phyloP scores from a whole-genome alignment of 352 stramenopile species.

The Phytopythium mirpurense region DNA sequence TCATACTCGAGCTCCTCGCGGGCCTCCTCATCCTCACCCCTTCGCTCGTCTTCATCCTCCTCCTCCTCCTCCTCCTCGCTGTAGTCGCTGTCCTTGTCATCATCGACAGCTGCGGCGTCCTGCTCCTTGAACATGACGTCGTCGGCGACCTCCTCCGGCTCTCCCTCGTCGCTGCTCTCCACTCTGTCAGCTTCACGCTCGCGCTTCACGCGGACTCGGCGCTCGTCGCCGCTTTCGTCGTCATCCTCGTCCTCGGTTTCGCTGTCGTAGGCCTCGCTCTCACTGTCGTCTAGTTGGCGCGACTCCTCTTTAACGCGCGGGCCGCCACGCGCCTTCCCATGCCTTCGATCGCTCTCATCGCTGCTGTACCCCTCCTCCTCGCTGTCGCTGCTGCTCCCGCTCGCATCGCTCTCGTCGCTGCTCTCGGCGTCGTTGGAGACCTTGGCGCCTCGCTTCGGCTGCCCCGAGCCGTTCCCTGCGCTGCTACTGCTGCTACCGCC shows the following conservation, averaged over 20 bases:
- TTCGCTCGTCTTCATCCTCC: slow-evolving; percentile 7
- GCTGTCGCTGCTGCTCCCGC: slow-evolving; percentile 6
- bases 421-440: neutral
- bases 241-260: slow-evolving; percentile 5
- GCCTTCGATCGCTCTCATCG: neutral
- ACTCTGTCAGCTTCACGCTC: neutral
- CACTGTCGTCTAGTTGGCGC: neutral
- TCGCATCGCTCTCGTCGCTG: slow-evolving; percentile 13
- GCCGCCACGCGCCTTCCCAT: neutral
- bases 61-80: slow-evolving; percentile 4
- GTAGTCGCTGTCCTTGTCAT: slow-evolving; percentile 1
- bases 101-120: neutral
- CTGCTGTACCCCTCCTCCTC: slow-evolving; percentile 4
- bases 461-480: neutral
- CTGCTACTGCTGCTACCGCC: neutral
- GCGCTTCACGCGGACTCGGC: neutral
- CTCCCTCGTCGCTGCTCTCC: slow-evolving; percentile 6
- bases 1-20: slow-evolving; percentile 4
- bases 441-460: no score
- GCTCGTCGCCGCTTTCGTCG: neutral
- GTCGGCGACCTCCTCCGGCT: slow-evolving; percentile 3
- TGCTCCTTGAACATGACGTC: slow-evolving; percentile 7
- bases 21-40: slow-evolving; percentile 8
- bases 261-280: neutral
- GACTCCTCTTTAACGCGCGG: neutral